A percentile compares a stretch with the other conserved stretches of the same genome.
phyloP scores from a whole-genome alignment of 768 basidiomycete species.

The Termitomyces sp. region DNA sequence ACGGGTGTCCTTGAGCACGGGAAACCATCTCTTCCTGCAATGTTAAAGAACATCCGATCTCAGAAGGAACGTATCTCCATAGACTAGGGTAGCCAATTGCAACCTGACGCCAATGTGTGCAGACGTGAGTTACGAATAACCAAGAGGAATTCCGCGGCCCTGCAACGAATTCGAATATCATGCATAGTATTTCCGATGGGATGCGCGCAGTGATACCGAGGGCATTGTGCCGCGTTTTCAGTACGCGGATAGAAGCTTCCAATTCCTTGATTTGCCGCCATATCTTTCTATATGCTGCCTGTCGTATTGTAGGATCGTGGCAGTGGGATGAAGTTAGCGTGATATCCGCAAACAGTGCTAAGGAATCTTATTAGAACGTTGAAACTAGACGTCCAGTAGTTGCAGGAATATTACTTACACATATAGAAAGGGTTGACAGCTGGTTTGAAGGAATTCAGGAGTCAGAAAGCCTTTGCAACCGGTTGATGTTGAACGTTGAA shows the following conservation, averaged over 20 bases:
- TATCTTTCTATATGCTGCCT: neutral
- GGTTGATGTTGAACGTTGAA: too few relatives aligned
- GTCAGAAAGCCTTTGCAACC: too few relatives aligned
- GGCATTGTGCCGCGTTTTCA: neutral
- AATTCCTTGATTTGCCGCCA: neutral
- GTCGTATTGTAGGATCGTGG: neutral
- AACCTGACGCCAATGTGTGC: neutral
- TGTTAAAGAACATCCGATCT: neutral
- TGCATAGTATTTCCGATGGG: conserved; percentile 3
- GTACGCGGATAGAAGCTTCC: neutral
- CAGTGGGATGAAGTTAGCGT: neutral
- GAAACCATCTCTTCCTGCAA: conserved; percentile 1
- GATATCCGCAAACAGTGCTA: neutral
- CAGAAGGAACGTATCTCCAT: conserved; percentile 2
- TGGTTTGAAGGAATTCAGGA: too few relatives aligned
- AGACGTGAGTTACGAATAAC: neutral
- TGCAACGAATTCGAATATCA: neutral
- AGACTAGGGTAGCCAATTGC: neutral
- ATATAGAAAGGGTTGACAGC: too few relatives aligned
- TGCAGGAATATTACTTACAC: neutral
- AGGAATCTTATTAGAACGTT: neutral
- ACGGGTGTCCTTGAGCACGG: neutral
- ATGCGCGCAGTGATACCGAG: conserved; percentile 1
- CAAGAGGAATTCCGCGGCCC: neutral
- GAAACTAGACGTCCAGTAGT: neutral